Base-by-base conservation (phyloP, 805 yeast genomes). In the Cyberlindnera maclurae region DNA sequence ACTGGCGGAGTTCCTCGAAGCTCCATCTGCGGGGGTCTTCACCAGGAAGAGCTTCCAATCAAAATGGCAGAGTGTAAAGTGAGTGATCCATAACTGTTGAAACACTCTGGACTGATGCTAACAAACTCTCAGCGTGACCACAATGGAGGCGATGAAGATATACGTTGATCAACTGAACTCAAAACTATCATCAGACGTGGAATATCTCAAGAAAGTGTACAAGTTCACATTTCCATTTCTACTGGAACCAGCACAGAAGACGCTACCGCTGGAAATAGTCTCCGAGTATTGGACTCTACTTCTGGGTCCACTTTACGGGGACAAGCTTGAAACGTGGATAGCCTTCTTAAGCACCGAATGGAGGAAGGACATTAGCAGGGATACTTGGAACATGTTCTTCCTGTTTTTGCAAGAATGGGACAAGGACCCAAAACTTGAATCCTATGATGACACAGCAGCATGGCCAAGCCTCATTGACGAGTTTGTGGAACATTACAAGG, bases 391-490 rank as follows among this genome's bases (percentile, higher is more conserved):
- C 44, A 88, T 89, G 97, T 64, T 83, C 40, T 70, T 70, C 39
- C 76, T 78, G 40, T 86, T 88, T 51, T 59, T 81, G 39, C 59
- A 64, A 38, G 73, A 73, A 43, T 68, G 68, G 42, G 59, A 74
- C 1, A 45, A 56, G 13, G 83, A 85, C 42, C 75, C 82, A 0
- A 45, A 53, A 1, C 63, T 90, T 5, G 60, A 61, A 12, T 62
- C 59, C 3, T 89, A 88, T 58, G 89, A 82, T 50, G 93, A 82
- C 46, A 72, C 74, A 49, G 88, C 82, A 17, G 84, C 96, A 1
- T 90, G 97, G 97, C 98, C 97, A 5, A 75, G 84, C 38, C 64
- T 86, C 13, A 76, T 90, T 47, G 98, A 90, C 57, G 86, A 79
- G 42, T 90, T 75, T 54, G 82, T 86, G 16, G 94, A 82, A 46